Base-by-base conservation (phyloP, 2,329 filamentous ascomycete genomes). In the Microdochium trichocladiopsis region DNA sequence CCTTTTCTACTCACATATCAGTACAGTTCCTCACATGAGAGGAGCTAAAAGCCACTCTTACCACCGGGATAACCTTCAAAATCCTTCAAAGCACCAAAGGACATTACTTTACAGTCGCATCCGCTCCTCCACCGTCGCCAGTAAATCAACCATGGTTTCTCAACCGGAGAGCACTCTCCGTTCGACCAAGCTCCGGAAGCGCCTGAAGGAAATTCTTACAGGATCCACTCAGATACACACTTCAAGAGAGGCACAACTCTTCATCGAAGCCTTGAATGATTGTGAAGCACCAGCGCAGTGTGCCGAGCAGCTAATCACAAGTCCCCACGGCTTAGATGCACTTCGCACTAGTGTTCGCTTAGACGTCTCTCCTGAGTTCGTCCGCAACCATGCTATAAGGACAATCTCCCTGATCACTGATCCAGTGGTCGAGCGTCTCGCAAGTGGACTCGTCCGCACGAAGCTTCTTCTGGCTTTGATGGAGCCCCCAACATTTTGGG, bases 401-500 rank as follows among this genome's bases (percentile, higher is more conserved):
- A 8, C 21, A 11, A 22, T 45, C 41, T 5, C 16, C n/a, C 11
- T 45, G 5, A 18, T 45, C 18, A 22, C 41, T 21, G 41, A 45
- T 22, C n/a, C 41, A 8, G 18, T 18, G 10, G 12, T 45, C 12
- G 41, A 45, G 41, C 41, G 16, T 22, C 41, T 45, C 12, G 41
- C 18, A 21, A 18, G 41, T 12, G 41, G 41, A 21, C 18, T 45
- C 21, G 6, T 45, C 18, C 41, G 41, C 18, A 45, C 41, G 14
- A 45, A 45, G 12, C n/a, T 84, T 2, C 60, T 83, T 2, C 54
- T 69, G 0, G 64, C 67, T 1, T 66, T 84, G 2, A 63, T 78
- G 2, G 66, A 79, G 1, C 82, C 82, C 0, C 73, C 74, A 0
- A 76, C 75, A 0, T 69, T 84, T 12, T 85, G 82, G 82, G 69